These are phyloP conservation scores for Halophytophthora polymorphica DNA, from an alignment of 352 stramenopile species.

Conservation along the genomic window DNA sequence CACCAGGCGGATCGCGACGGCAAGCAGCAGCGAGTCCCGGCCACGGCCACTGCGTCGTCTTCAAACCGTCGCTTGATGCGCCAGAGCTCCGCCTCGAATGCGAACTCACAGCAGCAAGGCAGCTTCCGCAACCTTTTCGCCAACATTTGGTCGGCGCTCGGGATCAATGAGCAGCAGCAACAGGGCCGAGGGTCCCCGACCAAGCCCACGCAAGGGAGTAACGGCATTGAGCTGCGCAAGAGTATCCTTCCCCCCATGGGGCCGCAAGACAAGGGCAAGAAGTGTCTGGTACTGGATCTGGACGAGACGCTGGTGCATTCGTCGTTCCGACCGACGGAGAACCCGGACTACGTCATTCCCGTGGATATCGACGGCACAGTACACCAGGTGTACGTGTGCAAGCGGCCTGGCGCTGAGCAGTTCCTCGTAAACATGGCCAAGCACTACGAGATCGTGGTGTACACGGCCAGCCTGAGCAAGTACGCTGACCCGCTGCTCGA, in stretches of 20 bases:
- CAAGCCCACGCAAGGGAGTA: conserved; percentile 26
- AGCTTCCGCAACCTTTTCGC: conserved; percentile 66
- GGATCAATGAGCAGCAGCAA: conserved; percentile 60
- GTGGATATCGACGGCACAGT: conserved; percentile 92
- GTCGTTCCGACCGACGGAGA: conserved; percentile 92
- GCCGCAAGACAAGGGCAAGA: conserved; percentile 67
- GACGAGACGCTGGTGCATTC: conserved; percentile 98
- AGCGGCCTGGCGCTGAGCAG: conserved; percentile 92
- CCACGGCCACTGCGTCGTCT: conserved; percentile 1
- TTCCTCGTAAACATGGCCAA: conserved; percentile 96
- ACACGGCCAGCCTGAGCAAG: conserved; percentile 96
- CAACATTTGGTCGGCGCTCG: conserved; percentile 65
- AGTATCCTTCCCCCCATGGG: conserved; percentile 46
- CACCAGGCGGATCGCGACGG: conserved; percentile 65
- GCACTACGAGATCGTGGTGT: conserved; percentile 98
- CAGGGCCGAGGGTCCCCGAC: conserved; percentile 19
- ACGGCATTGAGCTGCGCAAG: conserved; percentile 50
- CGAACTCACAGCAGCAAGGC: conserved; percentile 24
- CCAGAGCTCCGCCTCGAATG: conserved; percentile 22
- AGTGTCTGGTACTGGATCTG: conserved; percentile 94
- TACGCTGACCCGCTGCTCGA: conserved; percentile 98
- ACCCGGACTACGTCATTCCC: conserved; percentile 96
- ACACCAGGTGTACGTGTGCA: conserved; percentile 90
- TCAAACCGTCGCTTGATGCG: conserved; percentile 17
- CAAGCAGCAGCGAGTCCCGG: conserved; percentile 43